Conservation (phyloP, 345 rosid species). For the Litchi chinensis region DNA sequence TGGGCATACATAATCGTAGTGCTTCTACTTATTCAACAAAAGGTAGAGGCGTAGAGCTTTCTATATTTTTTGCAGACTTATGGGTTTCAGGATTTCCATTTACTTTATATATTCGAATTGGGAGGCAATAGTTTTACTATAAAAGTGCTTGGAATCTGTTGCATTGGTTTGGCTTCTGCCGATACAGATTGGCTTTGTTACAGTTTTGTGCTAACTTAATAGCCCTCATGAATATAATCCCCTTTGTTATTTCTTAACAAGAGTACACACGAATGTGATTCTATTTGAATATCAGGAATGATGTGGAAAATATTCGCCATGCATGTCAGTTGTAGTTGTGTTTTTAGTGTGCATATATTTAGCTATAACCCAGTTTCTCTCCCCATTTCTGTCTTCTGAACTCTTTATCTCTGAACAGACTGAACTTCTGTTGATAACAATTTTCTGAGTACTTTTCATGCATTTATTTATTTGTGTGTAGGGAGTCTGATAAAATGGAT, state of each 20-base stretch:
- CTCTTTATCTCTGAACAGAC: not conserved
- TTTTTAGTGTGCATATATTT: not conserved
- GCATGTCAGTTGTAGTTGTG: not conserved
- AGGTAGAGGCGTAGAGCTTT: not conserved
- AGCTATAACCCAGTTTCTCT: not conserved
- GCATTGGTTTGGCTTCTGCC: not conserved
- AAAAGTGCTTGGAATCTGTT: not conserved
- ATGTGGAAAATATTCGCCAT: not conserved
- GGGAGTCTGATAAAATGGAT: conserved; percentile 75
- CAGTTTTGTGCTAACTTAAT: not conserved
- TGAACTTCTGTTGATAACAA: not conserved
- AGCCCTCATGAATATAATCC: not conserved
- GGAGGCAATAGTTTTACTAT: not conserved
- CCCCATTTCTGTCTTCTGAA: not conserved
- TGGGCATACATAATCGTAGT: not conserved
- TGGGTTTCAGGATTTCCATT: not conserved
- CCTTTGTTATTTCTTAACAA: no score
- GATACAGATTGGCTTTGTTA: not conserved
- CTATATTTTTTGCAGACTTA: not conserved
- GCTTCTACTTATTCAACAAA: not conserved
- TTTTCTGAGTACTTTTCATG: not conserved
- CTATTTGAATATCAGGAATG: not conserved
- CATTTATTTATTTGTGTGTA: conserved; percentile 9
- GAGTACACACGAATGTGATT: not conserved
- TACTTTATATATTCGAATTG: not conserved